phyloP scores from a whole-genome alignment of 257 asterid genomes.

The Marsdenia floribunda region DNA sequence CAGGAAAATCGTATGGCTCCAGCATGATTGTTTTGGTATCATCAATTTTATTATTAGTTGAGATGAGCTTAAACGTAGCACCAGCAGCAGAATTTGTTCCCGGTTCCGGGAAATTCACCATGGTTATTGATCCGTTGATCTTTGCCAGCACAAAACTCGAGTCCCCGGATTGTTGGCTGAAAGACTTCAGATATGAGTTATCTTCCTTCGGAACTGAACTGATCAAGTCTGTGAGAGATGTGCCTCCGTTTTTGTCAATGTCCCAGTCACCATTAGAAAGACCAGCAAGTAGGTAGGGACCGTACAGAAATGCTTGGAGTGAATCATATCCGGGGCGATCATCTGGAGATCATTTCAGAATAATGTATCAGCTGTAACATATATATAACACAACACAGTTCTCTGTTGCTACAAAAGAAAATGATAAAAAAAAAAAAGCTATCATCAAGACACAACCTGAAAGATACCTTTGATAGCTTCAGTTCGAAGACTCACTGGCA shows the following conservation, averaged over 20 bases:
- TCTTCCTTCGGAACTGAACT: slow-evolving; percentile 42
- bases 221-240: slow-evolving; percentile 50
- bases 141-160: slow-evolving; percentile 31
- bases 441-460: too few species aligned
- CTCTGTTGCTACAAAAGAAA: background rate
- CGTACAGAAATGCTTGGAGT: slow-evolving; percentile 68
- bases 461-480: slow-evolving; percentile 64
- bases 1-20: slow-evolving; percentile 69
- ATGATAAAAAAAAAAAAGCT: background rate
- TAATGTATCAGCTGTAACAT: slow-evolving; percentile 7
- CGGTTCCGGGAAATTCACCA: slow-evolving; percentile 39
- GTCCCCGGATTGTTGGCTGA: slow-evolving; percentile 49
- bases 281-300: slow-evolving; percentile 91
- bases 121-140: slow-evolving; percentile 36
- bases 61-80: slow-evolving; percentile 55
- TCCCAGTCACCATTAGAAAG: slow-evolving; percentile 63
- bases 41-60: slow-evolving; percentile 26
- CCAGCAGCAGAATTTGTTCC: slow-evolving; percentile 57
- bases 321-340: slow-evolving; percentile 65
- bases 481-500: slow-evolving; percentile 56
- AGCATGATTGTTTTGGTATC: slow-evolving; percentile 46
- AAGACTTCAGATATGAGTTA: slow-evolving; percentile 51
- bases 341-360: slow-evolving; percentile 35
- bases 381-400: background rate
- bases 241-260: slow-evolving; percentile 36